phyloP scores from a whole-genome alignment of 1,284 basidiomycete genomes.

The Ceratobasidium theobromae region DNA sequence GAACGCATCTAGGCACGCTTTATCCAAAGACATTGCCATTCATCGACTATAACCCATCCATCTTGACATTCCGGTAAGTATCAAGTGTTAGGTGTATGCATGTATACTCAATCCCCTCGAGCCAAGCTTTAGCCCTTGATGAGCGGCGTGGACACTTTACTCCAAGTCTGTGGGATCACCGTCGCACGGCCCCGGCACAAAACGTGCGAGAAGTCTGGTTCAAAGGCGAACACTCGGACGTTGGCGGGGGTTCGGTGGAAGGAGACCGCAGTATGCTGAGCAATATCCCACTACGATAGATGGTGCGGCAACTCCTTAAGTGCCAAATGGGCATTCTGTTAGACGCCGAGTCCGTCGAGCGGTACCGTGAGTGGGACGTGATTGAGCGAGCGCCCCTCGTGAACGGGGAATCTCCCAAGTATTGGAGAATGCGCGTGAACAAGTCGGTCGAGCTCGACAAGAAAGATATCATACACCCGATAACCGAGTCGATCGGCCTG shows the following conservation, averaged over 20 bases:
- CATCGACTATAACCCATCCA: slow-evolving; percentile 27
- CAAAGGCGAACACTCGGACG: slow-evolving; percentile 29
- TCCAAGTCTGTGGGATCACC: slow-evolving; percentile 35
- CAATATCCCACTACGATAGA: slow-evolving; percentile 30
- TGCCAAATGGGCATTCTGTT: not conserved
- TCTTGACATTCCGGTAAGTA: slow-evolving; percentile 20
- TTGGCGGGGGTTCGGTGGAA: slow-evolving; percentile 28
- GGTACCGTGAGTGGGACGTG: not conserved
- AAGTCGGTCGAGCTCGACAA: no score
- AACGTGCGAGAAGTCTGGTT: slow-evolving; percentile 33
- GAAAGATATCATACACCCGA: no score
- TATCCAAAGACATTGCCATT: slow-evolving; percentile 28
- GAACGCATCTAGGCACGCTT: not conserved
- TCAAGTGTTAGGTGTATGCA: not conserved
- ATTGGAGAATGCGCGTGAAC: no score
- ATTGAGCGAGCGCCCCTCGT: no score
- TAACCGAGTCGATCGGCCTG: no score
- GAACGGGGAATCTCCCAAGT: no score
- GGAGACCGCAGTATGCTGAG: slow-evolving; percentile 4
- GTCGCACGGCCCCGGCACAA: not conserved
- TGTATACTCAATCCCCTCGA: not conserved
- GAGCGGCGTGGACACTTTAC: slow-evolving; percentile 40
- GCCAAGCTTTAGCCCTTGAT: slow-evolving; percentile 41
- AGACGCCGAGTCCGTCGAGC: not conserved
- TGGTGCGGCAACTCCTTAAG: slow-evolving; percentile 13